Base-by-base conservation (phyloP, 352 stramenopile genomes). In the Pythium oligandrum region DNA sequence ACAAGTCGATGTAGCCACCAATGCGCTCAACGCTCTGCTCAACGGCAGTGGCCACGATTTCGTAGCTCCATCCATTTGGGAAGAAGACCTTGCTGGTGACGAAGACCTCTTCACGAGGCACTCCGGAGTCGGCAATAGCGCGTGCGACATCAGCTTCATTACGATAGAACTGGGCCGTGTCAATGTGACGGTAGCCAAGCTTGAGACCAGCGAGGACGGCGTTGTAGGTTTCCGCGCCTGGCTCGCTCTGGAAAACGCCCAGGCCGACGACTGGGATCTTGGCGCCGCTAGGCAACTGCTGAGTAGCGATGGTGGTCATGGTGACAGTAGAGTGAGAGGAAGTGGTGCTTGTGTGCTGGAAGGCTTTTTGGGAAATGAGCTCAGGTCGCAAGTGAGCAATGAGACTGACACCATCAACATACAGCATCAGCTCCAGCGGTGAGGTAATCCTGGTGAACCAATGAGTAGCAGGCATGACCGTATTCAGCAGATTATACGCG, bases 81-180 rank as follows among this genome's bases (percentile, higher is more conserved):
- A 61, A 70, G 7, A 86, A 61, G 17, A 26, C 17, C 55, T 86
- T 86, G 10, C 64, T 76, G 6, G 70, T 83, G 1, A 86, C 40
- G 48, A 82, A 86, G 38, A 86, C 66, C 30, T 84, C 72, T 9
- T 67, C 50, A 11, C 75, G 61, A n/a, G 57, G 47, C 6, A 86
- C 51, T 33, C 76, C 68, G 2, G 68, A 65, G 30, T 86, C 76
- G 39, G 8, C 35, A 17, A 72, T 36, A 10, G 53, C 81, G 17
- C 57, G 40, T 4, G 75, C 77, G 43, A 91, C 83, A 4, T 73
- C 71, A 11, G 46, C 49, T 39, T 88, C 73, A 54, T 88, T 91
- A n/a, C 78, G 43, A 59, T 91, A 91, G 0, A 88, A 39, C 40
- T 79, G 59, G 3, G 80, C 80, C 11, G 68, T 78, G 57, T 91